phyloP scores from a whole-genome alignment of 176 grass and related monocot species.

The Cymbopogon citratus region DNA sequence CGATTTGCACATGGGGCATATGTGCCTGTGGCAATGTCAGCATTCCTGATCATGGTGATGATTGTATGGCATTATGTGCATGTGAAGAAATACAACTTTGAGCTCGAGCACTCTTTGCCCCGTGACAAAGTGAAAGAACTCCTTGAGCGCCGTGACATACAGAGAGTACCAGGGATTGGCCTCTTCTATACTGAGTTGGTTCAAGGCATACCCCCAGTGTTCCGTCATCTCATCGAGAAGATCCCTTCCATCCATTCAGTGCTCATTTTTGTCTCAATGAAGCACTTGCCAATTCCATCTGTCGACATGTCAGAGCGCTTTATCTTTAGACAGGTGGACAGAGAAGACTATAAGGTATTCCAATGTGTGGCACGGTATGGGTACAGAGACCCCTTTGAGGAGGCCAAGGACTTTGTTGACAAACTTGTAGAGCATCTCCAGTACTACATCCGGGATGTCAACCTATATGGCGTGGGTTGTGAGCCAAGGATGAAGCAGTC shows the following conservation, averaged over 20 bases:
- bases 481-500: not conserved
- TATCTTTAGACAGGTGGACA: slow-evolving; percentile 10
- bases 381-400: slow-evolving; percentile 23
- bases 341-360: slow-evolving; percentile 19
- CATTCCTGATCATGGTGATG: slow-evolving; percentile 40
- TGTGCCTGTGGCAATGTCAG: slow-evolving; percentile 32
- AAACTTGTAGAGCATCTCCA: slow-evolving; percentile 20
- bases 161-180: slow-evolving; percentile 29
- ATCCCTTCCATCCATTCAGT: slow-evolving; percentile 40
- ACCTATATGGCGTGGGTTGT: not conserved
- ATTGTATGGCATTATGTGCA: slow-evolving; percentile 42
- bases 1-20: slow-evolving; percentile 35
- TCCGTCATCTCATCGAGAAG: slow-evolving; percentile 36
- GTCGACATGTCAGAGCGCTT: not conserved
- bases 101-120: slow-evolving; percentile 30
- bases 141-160: not conserved
- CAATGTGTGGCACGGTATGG: slow-evolving; percentile 19
- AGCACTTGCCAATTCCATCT: slow-evolving; percentile 17
- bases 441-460: slow-evolving; percentile 28
- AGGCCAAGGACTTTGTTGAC: slow-evolving; percentile 4
- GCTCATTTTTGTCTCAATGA: slow-evolving; percentile 51
- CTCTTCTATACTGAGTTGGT: slow-evolving; percentile 52
- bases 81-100: slow-evolving; percentile 31
- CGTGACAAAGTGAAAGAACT: slow-evolving; percentile 22
- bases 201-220: slow-evolving; percentile 43